Conservation (phyloP, 768 basidiomycete species). For the Butyriboletus loyo region DNA sequence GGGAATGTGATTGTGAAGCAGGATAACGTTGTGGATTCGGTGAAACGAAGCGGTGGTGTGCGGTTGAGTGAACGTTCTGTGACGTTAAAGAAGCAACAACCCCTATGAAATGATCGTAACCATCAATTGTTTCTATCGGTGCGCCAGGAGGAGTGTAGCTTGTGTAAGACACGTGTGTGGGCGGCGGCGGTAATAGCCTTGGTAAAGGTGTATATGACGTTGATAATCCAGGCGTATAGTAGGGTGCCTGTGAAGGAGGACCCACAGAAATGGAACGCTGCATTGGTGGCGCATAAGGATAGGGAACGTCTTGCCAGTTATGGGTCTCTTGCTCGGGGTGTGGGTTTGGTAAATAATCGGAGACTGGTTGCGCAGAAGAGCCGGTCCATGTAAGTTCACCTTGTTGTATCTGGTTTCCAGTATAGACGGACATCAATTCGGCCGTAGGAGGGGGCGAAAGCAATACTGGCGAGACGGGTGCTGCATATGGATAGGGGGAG, state of each 20-base stretch:
- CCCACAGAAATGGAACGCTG: constrained; percentile 55
- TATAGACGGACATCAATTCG: constrained; percentile 5
- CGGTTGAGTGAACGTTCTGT: constrained; percentile 54
- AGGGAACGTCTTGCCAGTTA: constrained; percentile 16
- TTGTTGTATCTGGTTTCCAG: constrained; percentile 9
- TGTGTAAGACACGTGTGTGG: constrained; percentile 22
- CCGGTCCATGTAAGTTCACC: constrained; percentile 7
- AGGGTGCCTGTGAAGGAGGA: constrained; percentile 31
- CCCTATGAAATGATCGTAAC: constrained; percentile 55
- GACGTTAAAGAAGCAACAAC: constrained; percentile 56
- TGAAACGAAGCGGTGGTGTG: constrained; percentile 60
- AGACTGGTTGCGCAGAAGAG: constrained; percentile 3
- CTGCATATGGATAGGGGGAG: constrained; percentile 19
- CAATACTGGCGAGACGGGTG: constrained; percentile 13
- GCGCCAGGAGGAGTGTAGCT: constrained; percentile 15
- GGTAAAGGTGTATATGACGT: constrained; percentile 17
- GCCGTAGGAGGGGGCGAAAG: constrained; percentile 28
- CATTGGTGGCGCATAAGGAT: constrained; percentile 37
- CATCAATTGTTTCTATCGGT: constrained; percentile 13
- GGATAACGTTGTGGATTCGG: constrained; percentile 57
- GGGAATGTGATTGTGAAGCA: constrained; percentile 26
- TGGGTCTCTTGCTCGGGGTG: constrained; percentile 8
- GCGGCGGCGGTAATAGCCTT: constrained; percentile 29
- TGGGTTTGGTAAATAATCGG: constrained; percentile 3
- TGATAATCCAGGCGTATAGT: constrained; percentile 38